phyloP scores from a whole-genome alignment of 352 stramenopile genomes.

The Phytophthora lateralis region DNA sequence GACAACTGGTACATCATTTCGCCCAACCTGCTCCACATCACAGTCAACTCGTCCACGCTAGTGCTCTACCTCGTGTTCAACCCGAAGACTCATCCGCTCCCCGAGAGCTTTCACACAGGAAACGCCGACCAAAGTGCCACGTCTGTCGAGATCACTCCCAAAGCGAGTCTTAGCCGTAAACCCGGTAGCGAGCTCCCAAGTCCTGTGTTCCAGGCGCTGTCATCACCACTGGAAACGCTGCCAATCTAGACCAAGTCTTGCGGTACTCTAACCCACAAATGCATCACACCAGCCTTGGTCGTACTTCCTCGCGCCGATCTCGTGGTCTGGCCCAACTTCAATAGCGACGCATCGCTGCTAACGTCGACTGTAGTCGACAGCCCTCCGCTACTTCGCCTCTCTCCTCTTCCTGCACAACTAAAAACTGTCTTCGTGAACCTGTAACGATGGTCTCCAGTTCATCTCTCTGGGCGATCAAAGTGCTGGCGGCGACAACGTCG shows the following conservation, averaged over 20 bases:
- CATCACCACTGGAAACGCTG: conserved; percentile 9
- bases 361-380: conserved; percentile 8
- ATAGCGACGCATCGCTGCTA: conserved; percentile 16
- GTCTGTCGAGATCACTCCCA: conserved; percentile 12
- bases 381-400: conserved; percentile 11
- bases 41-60: conserved; percentile 22
- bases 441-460: conserved; percentile 17
- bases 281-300: too few relatives aligned
- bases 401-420: not conserved
- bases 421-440: not conserved
- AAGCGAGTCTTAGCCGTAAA: conserved; percentile 1
- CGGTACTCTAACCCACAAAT: too few relatives aligned
- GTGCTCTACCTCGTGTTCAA: conserved; percentile 33
- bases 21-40: conserved; percentile 28
- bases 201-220: conserved; percentile 5
- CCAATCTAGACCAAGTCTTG: not conserved
- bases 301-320: too few relatives aligned
- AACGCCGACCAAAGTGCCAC: not conserved
- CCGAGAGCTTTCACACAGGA: conserved; percentile 6
- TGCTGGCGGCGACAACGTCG: conserved; percentile 31
- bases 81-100: conserved; percentile 16
- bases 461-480: conserved; percentile 29
- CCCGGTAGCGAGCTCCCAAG: not conserved
- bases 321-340: conserved; percentile 13
- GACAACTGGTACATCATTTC: conserved; percentile 31